phyloP scores from a whole-genome alignment of 1,139 yeast genomes.

The Pichia sp. region DNA sequence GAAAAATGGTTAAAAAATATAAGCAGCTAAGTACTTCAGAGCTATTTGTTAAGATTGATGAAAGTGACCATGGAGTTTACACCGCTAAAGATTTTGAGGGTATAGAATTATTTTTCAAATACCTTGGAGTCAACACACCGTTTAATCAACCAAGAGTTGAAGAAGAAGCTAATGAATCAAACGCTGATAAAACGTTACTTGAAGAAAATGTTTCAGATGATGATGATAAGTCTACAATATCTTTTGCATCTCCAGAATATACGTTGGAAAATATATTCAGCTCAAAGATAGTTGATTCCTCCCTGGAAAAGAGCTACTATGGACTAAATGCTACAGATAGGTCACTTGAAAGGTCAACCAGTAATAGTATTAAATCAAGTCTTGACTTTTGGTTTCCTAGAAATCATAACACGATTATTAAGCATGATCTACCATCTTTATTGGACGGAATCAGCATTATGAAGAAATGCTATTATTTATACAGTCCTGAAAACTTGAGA shows the following conservation, averaged over 20 bases:
- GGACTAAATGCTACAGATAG: neutral
- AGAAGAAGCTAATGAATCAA: neutral
- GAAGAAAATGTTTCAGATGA: constrained; percentile 15
- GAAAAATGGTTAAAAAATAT: constrained; percentile 47
- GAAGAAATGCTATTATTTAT: constrained; percentile 32
- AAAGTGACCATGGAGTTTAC: constrained; percentile 26
- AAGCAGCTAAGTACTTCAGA: constrained; percentile 38
- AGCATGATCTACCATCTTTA: constrained; percentile 30
- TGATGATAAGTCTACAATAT: constrained; percentile 41
- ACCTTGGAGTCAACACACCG: neutral
- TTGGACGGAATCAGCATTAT: constrained; percentile 27
- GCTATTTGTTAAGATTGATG: constrained; percentile 23
- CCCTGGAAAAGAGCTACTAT: constrained; percentile 10
- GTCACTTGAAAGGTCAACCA: neutral
- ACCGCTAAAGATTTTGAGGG: constrained; percentile 38
- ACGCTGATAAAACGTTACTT: neutral
- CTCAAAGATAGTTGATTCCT: constrained; percentile 38
- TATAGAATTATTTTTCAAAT: constrained; percentile 17
- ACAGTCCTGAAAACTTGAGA: constrained; percentile 12
- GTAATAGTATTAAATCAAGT: neutral
- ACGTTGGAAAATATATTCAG: constrained; percentile 49
- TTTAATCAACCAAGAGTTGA: neutral
- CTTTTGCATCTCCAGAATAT: constrained; percentile 49
- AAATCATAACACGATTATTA: constrained; percentile 32
- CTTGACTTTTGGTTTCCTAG: constrained; percentile 37